Conservation (phyloP, 352 stramenopile genomes). For the Pythium dissimile region DNA sequence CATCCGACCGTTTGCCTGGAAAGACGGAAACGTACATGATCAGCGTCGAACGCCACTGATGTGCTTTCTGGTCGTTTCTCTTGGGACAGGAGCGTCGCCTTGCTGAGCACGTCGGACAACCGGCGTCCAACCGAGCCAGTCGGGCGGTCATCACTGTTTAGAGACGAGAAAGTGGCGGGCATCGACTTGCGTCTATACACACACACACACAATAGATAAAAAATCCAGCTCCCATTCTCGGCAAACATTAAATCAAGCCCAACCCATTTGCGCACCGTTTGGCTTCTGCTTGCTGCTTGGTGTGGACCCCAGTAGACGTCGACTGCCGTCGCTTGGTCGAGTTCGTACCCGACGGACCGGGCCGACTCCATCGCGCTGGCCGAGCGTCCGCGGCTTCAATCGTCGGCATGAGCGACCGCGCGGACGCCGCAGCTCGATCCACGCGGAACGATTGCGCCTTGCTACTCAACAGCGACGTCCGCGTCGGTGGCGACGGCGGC, state of each 20-base stretch:
- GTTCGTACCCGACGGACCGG: conserved; percentile 17
- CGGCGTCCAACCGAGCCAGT: conserved; percentile 9
- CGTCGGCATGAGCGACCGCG: conserved; percentile 23
- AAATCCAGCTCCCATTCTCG: not conserved
- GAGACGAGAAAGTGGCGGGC: conserved; percentile 8
- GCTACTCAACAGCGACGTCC: not conserved
- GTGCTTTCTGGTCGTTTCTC: conserved; percentile 22
- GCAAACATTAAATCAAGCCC: not conserved
- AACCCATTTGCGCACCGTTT: conserved; percentile 10
- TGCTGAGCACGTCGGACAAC: conserved; percentile 54
- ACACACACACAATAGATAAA: not conserved
- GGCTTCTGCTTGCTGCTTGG: conserved; percentile 8
- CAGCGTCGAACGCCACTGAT: not conserved
- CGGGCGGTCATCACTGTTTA: conserved; percentile 1
- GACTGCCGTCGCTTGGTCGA: conserved; percentile 26
- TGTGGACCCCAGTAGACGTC: not conserved
- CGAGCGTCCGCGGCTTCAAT: conserved; percentile 51
- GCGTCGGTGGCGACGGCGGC: not conserved
- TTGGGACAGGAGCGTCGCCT: conserved; percentile 54
- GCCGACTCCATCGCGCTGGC: conserved; percentile 51
- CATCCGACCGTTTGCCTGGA: not conserved
- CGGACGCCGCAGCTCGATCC: not conserved
- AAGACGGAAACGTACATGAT: conserved; percentile 16
- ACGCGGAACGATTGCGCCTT: not conserved
- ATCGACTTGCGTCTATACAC: conserved; percentile 20